Evolutionary conservation across 768 basidiomycete species (phyloP).

Genomic region (Rhizopogon vinicolor): DNA sequence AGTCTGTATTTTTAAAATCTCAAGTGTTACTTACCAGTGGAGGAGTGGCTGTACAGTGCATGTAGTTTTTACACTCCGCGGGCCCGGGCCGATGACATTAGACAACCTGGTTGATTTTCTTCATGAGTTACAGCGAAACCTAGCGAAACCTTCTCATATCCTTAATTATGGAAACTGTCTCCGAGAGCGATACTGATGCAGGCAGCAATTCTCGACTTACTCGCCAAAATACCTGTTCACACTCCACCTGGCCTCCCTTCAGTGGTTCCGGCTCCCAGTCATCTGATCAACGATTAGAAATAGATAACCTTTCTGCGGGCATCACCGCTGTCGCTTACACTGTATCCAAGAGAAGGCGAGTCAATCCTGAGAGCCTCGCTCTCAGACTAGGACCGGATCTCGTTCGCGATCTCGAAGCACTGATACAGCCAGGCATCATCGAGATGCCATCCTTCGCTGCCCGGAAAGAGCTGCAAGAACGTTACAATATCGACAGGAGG

Average conservation of each 20-base stretch:
- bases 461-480: constrained; percentile 66
- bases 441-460: constrained; percentile 76
- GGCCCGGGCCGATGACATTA: neutral
- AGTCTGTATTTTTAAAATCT: constrained; percentile 72
- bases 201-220: neutral
- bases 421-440: constrained; percentile 58
- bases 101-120: neutral
- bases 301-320: neutral
- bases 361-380: constrained; percentile 70
- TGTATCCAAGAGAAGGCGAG: constrained; percentile 35
- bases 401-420: constrained; percentile 68
- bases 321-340: neutral
- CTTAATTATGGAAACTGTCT: neutral
- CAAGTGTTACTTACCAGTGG: neutral
- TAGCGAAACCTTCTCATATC: neutral
- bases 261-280: neutral
- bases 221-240: neutral
- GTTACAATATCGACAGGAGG: constrained; percentile 64
- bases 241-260: neutral
- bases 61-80: constrained; percentile 1
- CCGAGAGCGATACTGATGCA: neutral
- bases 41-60: neutral
- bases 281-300: neutral
- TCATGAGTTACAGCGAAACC: neutral
- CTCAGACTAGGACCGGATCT: constrained; percentile 60